phyloP scores from a whole-genome alignment of 2,329 filamentous ascomycete species.

The Fusarium kyushuense region DNA sequence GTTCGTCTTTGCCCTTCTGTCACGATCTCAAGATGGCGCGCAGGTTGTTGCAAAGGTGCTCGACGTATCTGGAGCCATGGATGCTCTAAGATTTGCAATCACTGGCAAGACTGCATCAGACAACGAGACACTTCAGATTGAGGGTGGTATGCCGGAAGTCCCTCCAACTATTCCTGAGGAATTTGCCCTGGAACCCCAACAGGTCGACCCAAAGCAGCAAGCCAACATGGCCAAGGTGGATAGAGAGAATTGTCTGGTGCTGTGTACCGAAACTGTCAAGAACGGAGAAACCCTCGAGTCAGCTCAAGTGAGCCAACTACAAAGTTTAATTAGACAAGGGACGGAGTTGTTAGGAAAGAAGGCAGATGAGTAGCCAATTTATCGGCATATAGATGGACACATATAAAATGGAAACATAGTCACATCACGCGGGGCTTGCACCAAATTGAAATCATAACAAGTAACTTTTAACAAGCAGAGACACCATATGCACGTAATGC shows the following conservation, averaged over 20 bases:
- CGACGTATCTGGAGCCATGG: conserved; percentile 57
- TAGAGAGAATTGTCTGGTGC: conserved; percentile 70
- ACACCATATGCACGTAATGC: conserved; percentile 42
- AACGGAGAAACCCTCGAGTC: conserved; percentile 57
- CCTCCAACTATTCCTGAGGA: conserved; percentile 48
- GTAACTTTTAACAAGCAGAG: conserved; percentile 39
- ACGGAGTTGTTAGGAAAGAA: conserved; percentile 57
- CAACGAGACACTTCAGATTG: conserved; percentile 37
- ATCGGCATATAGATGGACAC: not conserved
- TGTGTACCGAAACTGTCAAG: conserved; percentile 67
- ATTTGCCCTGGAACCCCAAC: conserved; percentile 61
- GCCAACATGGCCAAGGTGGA: conserved; percentile 65
- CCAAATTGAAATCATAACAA: conserved; percentile 22
- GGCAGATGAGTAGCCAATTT: conserved; percentile 15
- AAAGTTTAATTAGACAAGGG: conserved; percentile 63
- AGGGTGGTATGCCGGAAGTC: conserved; percentile 23
- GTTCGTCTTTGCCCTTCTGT: conserved; percentile 73
- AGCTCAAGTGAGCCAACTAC: conserved; percentile 57
- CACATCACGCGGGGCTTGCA: not conserved
- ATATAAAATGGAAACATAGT: not conserved
- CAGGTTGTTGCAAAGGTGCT: conserved; percentile 59
- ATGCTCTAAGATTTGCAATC: conserved; percentile 61
- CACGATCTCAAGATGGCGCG: conserved; percentile 63
- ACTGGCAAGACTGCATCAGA: conserved; percentile 55
- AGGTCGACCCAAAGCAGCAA: conserved; percentile 58